Conservation (phyloP, 2,329 filamentous ascomycete genomes). For the Colletotrichum tamarilloi region DNA sequence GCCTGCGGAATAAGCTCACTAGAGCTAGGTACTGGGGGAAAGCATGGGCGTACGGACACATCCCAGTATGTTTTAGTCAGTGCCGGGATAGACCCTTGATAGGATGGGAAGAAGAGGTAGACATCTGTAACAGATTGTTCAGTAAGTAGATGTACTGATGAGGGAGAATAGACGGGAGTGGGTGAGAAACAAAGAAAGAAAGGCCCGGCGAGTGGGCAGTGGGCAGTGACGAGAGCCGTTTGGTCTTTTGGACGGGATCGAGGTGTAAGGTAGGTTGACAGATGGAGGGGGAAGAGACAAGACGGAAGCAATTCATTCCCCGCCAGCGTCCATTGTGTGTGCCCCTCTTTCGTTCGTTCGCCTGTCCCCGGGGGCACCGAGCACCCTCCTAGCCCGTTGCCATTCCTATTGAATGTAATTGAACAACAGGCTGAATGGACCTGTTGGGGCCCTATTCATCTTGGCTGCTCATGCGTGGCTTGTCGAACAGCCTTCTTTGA, state of each 20-base stretch:
- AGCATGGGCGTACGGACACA: background rate
- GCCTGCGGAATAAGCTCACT: background rate
- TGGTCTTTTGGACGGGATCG: background rate
- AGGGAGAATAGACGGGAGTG: background rate
- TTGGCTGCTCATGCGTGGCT: background rate
- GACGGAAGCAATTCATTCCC: background rate
- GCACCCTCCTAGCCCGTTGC: background rate
- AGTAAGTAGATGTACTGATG: background rate
- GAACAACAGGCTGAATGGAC: background rate
- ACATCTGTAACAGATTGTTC: background rate
- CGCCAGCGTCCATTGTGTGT: background rate
- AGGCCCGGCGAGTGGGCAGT: background rate
- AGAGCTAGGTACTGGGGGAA: background rate
- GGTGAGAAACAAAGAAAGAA: background rate
- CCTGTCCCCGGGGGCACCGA: background rate
- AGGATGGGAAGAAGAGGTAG: background rate
- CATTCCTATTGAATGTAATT: background rate
- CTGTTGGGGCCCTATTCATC: background rate
- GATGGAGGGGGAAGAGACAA: no score
- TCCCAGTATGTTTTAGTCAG: background rate
- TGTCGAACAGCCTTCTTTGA: background rate
- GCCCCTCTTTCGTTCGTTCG: background rate
- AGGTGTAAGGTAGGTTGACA: no score
- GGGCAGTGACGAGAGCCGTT: background rate
- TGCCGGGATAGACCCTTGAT: background rate